Base-by-base conservation (phyloP, 1,139 yeast genomes). In the Debaryomyces subglobosus region DNA sequence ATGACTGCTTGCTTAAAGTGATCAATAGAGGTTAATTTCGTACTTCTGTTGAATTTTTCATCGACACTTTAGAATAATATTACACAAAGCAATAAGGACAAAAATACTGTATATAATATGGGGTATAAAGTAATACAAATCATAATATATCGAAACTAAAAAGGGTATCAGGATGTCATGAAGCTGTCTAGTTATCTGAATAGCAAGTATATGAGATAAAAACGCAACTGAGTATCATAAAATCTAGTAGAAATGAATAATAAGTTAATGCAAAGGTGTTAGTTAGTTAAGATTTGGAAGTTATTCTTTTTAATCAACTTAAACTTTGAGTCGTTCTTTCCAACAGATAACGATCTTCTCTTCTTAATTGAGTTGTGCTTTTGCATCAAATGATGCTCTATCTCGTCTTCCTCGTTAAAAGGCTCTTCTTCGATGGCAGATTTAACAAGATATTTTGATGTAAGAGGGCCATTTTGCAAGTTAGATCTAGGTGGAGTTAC, bases 261-360 rank as follows among this genome's bases (percentile, higher is more conserved):
- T 34, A 30, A 29, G 18, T 20, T 35, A 35, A 45, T 27, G 45
- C 36, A 24, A 30, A 37, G 33, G 21, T 2, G 21, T 43, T 44
- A 56, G 35, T 41, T 52, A 16, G 58, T 49, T 44, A 58, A 53
- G 39, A 67, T 59, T 35, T 55, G 53, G 46, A 67, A 66, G 38
- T 53, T 56, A 54, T 65, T 69, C 56, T 72, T 73, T 45, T 60
- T 64, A 32, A 74, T 68, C 46, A 74, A 64, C 38, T 58, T 59
- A 44, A 62, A 59, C 54, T 74, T 74, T 39, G 71, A 59, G 39
- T 67, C 72, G 54, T 74, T 74, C 45, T 64, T 69, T 3, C 78
- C 79, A 36, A 72, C 72, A 21, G 78, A 72, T 54, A 67, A 55
- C 10, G 78, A 67, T 50, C 71, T 72, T 49, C 61, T 66, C 45